These are phyloP conservation scores for Mortierella sp. DNA, from an alignment of 371 early-diverging fungal species.

Conservation along the genomic window DNA sequence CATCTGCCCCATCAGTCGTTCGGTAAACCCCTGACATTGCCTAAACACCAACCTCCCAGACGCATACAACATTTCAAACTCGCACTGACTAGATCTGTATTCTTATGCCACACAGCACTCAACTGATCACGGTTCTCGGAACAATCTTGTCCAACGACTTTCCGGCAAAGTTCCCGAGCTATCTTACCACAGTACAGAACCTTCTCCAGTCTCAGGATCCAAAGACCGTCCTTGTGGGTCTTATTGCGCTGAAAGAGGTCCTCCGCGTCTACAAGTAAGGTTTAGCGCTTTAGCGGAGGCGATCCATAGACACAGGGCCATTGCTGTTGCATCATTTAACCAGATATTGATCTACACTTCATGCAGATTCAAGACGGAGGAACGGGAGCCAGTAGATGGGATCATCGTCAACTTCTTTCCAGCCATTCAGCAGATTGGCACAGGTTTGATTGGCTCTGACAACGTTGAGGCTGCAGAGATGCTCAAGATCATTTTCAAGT, in stretches of 20 bases:
- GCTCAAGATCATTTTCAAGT: constrained; percentile 83
- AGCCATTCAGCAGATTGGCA: constrained; percentile 76
- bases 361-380: constrained; percentile 44
- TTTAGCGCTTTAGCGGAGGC: no score
- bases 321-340: no score
- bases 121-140: constrained; percentile 77
- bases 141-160: constrained; percentile 78
- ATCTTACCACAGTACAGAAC: constrained; percentile 69
- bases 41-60: no score
- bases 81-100: neutral
- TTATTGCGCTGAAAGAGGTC: constrained; percentile 81
- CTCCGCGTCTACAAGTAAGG: constrained; percentile 83
- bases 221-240: constrained; percentile 74
- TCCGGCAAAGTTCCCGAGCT: constrained; percentile 85
- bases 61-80: no score
- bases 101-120: constrained; percentile 60
- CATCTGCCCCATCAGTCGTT: constrained; percentile 62
- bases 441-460: constrained; percentile 65
- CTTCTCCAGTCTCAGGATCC: constrained; percentile 74
- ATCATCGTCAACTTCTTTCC: constrained; percentile 82
- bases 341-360: no score
- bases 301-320: no score
- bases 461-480: constrained; percentile 83
- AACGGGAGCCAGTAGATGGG: constrained; percentile 72
- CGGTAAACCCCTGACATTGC: constrained; percentile 29